These are phyloP conservation scores for Rhynchospora tenuis DNA, from an alignment of 176 grass and related monocot species.

Conservation along the genomic window DNA sequence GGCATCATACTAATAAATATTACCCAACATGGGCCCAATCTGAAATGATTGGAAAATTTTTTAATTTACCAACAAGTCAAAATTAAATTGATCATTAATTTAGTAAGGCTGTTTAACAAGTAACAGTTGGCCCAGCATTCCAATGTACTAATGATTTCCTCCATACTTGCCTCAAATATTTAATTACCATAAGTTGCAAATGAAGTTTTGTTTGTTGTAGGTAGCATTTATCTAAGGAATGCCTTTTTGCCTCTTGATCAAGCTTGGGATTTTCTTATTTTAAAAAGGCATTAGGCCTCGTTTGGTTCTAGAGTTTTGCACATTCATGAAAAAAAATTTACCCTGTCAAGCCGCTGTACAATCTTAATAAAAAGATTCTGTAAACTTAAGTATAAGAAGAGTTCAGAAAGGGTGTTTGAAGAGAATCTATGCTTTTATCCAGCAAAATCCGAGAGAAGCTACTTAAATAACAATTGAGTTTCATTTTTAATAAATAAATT, in stretches of 20 bases:
- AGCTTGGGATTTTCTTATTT: slow-evolving; percentile 5
- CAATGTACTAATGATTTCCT: background rate
- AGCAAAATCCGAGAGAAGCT: too few relatives aligned
- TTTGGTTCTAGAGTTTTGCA: background rate
- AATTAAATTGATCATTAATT: background rate
- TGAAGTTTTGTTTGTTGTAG: background rate
- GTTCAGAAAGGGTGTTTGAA: too few relatives aligned
- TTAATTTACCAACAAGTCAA: background rate
- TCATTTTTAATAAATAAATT: background rate
- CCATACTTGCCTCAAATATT: background rate
- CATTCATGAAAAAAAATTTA: too few relatives aligned
- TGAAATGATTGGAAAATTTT: background rate
- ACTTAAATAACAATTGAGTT: background rate
- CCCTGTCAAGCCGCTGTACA: too few relatives aligned
- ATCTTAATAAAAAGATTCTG: too few relatives aligned
- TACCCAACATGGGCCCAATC: background rate
- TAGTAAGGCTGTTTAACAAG: background rate
- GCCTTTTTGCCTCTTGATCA: background rate
- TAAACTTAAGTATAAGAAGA: too few relatives aligned
- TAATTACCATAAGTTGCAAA: background rate
- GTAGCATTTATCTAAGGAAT: background rate
- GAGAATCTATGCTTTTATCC: too few relatives aligned
- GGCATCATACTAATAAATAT: background rate
- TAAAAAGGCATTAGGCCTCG: background rate
- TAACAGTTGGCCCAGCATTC: background rate